Conservation (phyloP, 805 yeast species). For the Vanderwaltozyma yarrowii region DNA sequence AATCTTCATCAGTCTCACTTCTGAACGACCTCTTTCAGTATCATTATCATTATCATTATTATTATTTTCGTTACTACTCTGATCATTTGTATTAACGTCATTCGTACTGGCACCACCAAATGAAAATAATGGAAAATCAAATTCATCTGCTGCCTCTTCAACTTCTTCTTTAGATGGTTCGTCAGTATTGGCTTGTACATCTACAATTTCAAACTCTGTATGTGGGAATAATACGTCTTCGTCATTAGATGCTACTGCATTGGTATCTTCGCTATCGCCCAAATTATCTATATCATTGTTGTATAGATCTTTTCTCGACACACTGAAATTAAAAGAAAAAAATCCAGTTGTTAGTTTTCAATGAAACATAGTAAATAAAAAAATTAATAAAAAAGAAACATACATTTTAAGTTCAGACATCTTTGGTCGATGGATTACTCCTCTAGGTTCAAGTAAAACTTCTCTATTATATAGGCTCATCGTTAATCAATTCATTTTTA, state of each 20-base stretch:
- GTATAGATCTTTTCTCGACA: slow-evolving; percentile 17
- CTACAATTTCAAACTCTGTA: slow-evolving; percentile 23
- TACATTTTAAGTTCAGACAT: slow-evolving; percentile 8
- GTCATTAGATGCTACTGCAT: slow-evolving; percentile 5
- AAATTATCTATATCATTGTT: slow-evolving; percentile 1
- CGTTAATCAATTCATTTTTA: too few species aligned
- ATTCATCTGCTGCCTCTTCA: slow-evolving; percentile 13
- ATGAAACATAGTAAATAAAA: too few species aligned
- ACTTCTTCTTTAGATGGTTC: slow-evolving; percentile 5
- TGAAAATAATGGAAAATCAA: slow-evolving; percentile 25
- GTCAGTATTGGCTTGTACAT: slow-evolving; percentile 5
- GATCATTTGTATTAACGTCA: background rate
- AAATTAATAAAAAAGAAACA: slow-evolving; percentile 1
- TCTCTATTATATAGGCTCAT: too few species aligned
- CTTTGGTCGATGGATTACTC: too few species aligned
- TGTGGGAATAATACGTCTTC: slow-evolving; percentile 23
- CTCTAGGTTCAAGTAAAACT: too few species aligned
- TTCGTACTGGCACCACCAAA: slow-evolving; percentile 4
- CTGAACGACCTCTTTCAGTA: slow-evolving; percentile 5
- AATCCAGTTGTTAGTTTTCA: slow-evolving; percentile 1
- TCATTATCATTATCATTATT: background rate
- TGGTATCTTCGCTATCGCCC: slow-evolving; percentile 1
- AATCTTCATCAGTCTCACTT: slow-evolving; percentile 18
- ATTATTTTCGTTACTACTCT: background rate
- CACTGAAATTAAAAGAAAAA: slow-evolving; percentile 5